A percentile compares a stretch with the other conserved stretches of the same genome.
Evolutionary conservation across 495 filamentous ascomycete genomes (phyloP).

Genomic region (Elasticomyces elasticus): DNA sequence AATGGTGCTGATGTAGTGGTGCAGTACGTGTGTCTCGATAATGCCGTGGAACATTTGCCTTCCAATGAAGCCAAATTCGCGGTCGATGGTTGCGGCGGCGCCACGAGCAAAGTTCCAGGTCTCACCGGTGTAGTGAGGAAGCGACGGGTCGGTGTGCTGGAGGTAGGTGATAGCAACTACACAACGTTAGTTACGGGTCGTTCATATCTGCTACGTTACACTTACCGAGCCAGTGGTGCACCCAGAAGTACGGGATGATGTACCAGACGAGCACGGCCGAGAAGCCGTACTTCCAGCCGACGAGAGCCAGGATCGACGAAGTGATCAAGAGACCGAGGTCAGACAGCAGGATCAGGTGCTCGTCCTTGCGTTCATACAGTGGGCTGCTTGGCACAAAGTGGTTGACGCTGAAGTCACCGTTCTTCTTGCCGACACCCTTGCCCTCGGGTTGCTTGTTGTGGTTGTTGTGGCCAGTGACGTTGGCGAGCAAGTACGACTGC

Average conservation of each 20-base stretch:
- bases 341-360: constrained; percentile 58
- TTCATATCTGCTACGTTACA: neutral
- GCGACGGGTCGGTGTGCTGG: constrained; percentile 76
- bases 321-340: constrained; percentile 44
- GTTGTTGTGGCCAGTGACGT: constrained; percentile 90
- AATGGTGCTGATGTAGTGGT: constrained; percentile 77
- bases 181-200: constrained; percentile 5
- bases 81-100: constrained; percentile 77
- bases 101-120: constrained; percentile 81
- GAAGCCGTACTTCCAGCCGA: constrained; percentile 64
- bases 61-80: constrained; percentile 82
- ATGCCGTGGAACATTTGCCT: constrained; percentile 81
- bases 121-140: constrained; percentile 71
- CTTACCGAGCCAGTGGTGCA: constrained; percentile 93
- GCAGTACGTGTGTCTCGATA: constrained; percentile 83
- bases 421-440: constrained; percentile 61
- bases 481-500: constrained; percentile 74
- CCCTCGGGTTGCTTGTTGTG: constrained; percentile 74
- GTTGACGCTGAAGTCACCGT: constrained; percentile 71
- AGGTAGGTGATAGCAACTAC: constrained; percentile 59
- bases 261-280: constrained; percentile 87
- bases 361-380: constrained; percentile 81
- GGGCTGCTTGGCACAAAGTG: constrained; percentile 86
- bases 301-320: constrained; percentile 22
- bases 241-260: constrained; percentile 88